Evolutionary conservation across 768 basidiomycete species (phyloP).

Genomic region (Hericium rajendrae): DNA sequence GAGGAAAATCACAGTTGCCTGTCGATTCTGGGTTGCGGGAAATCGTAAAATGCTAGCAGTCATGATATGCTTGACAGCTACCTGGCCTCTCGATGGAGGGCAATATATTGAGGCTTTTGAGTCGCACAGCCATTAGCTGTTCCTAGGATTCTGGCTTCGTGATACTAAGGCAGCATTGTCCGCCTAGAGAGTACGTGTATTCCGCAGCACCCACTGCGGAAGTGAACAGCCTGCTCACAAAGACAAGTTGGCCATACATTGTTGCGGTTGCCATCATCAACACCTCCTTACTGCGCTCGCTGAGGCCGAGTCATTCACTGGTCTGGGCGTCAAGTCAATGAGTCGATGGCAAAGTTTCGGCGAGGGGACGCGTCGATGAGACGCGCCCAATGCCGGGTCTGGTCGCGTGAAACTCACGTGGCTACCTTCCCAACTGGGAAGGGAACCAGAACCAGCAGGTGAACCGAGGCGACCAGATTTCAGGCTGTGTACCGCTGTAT

Average conservation of each 20-base stretch:
- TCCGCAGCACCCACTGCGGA: neutral
- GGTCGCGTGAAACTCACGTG: too few species aligned
- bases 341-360: neutral
- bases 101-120: conserved; percentile 1
- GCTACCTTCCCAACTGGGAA: too few species aligned
- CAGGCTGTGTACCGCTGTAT: neutral
- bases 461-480: neutral
- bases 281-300: too few species aligned
- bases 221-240: neutral
- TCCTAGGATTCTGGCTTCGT: neutral
- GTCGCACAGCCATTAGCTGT: neutral
- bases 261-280: neutral
- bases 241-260: neutral
- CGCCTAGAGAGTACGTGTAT: conserved; percentile 1
- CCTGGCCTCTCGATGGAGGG: neutral
- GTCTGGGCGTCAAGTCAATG: neutral
- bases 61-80: neutral
- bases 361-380: neutral
- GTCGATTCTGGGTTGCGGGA: neutral
- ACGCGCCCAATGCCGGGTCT: too few species aligned
- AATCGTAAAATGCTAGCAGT: conserved; percentile 9
- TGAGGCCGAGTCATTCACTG: too few species aligned
- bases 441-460: too few species aligned
- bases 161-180: neutral
- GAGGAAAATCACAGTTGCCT: conserved; percentile 22